Evolutionary conservation across 1,284 basidiomycete genomes (phyloP).

Genomic region (Fomes fomentarius): DNA sequence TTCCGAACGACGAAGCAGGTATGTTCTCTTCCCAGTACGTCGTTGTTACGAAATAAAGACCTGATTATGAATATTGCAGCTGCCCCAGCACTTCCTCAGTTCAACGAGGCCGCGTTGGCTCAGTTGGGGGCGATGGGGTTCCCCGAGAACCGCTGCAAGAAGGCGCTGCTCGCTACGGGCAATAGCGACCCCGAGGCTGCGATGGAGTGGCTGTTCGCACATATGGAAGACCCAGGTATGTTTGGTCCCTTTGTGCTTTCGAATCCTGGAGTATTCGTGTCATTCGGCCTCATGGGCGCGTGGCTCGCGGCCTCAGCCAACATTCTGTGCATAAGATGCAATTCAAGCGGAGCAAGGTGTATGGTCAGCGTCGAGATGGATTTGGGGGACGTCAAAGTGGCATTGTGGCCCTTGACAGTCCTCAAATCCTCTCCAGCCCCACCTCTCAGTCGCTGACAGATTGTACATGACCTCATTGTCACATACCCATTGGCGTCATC

Average conservation of each 20-base stretch:
- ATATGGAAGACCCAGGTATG: constrained; percentile 92
- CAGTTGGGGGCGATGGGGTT: constrained; percentile 91
- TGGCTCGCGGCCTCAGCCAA: too few species aligned
- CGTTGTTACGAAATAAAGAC: not conserved
- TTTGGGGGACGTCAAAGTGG: too few species aligned
- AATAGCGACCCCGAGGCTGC: constrained; percentile 81
- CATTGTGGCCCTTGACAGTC: too few species aligned
- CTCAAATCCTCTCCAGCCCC: too few species aligned
- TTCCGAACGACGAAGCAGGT: constrained; percentile 62
- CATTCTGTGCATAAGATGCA: too few species aligned
- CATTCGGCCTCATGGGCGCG: too few species aligned
- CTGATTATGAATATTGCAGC: constrained; percentile 6
- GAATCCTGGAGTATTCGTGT: not conserved
- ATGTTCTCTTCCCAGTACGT: constrained; percentile 10
- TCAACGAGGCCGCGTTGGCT: constrained; percentile 74
- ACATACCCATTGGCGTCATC: too few species aligned
- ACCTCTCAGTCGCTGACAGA: too few species aligned
- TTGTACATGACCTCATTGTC: too few species aligned
- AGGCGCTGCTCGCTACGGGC: constrained; percentile 89
- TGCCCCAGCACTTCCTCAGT: constrained; percentile 53
- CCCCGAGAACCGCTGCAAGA: constrained; percentile 80
- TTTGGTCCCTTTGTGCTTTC: not conserved
- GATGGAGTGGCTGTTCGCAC: constrained; percentile 95
- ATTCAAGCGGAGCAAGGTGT: too few species aligned
- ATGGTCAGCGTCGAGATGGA: too few species aligned